phyloP scores from a whole-genome alignment of 441 rosid species.

The Gossypium trilobum region DNA sequence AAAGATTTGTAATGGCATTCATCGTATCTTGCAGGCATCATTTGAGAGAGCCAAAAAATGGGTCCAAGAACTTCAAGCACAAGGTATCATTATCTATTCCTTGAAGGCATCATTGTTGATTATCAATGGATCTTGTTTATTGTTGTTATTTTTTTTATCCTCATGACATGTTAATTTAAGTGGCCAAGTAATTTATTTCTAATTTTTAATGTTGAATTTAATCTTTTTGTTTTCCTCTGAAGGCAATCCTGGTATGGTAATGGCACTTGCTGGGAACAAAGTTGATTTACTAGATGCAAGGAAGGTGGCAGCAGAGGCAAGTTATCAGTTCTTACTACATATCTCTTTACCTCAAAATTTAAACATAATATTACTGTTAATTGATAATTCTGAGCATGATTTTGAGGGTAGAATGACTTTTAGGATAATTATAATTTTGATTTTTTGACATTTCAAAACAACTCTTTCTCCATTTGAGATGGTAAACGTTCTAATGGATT shows the following conservation, averaged over 20 bases:
- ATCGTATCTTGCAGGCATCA: slow-evolving; percentile 47
- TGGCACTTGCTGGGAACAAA: slow-evolving; percentile 95
- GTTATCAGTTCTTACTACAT: slow-evolving; percentile 16
- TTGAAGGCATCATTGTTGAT: not conserved
- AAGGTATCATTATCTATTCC: slow-evolving; percentile 42
- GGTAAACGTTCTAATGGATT: not conserved
- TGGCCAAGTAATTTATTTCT: not conserved
- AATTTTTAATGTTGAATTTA: not conserved
- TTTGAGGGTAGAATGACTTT: not conserved
- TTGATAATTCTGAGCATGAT: not conserved
- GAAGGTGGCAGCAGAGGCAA: slow-evolving; percentile 69
- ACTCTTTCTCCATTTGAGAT: not conserved
- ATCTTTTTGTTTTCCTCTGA: not conserved
- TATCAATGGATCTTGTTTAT: not conserved
- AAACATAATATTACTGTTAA: not conserved
- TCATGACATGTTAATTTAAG: not conserved
- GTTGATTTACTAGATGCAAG: slow-evolving; percentile 74
- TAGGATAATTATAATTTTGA: not conserved
- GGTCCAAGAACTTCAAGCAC: slow-evolving; percentile 91
- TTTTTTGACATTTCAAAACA: not conserved
- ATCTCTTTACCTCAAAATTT: not conserved
- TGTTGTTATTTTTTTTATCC: slow-evolving; percentile 3
- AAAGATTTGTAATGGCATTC: not conserved
- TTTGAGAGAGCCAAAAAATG: slow-evolving; percentile 94
- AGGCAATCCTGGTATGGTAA: slow-evolving; percentile 89